These are phyloP conservation scores for Eragrostis tef DNA, from an alignment of 202 grass and related monocot species.

Conservation along the genomic window DNA sequence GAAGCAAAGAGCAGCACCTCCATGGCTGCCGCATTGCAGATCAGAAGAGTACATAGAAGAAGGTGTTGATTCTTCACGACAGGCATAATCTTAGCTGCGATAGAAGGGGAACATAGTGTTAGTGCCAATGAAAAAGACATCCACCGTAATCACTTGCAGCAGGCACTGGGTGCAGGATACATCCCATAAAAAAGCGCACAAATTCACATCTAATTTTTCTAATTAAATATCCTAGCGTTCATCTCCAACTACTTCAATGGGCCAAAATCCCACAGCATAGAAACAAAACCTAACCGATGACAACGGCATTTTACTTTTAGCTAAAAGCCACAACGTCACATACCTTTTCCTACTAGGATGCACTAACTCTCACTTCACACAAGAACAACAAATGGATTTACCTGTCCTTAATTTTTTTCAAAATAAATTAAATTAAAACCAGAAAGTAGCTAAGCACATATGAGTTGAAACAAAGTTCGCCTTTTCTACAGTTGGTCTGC, in stretches of 20 bases:
- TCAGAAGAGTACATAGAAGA: constrained; percentile 88
- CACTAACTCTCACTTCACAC: neutral
- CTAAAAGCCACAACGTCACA: neutral
- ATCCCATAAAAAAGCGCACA: neutral
- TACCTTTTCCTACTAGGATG: neutral
- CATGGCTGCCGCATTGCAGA: constrained; percentile 90
- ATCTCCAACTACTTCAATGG: neutral
- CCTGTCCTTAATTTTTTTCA: neutral
- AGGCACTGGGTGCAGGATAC: neutral
- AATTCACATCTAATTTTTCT: neutral
- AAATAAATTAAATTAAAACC: no score
- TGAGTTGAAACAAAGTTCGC: no score
- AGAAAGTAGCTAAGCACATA: neutral
- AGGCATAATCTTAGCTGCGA: constrained; percentile 88
- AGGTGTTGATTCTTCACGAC: constrained; percentile 91
- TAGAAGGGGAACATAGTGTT: neutral
- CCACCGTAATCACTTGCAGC: neutral
- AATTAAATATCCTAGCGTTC: constrained; percentile 10
- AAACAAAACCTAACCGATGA: neutral
- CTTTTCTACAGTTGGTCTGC: neutral
- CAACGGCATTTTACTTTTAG: neutral
- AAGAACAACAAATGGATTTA: neutral
- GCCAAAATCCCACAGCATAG: neutral
- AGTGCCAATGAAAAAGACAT: neutral
- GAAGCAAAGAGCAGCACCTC: constrained; percentile 57